Percentiles rank a stretch among this genome's conserved stretches.
These are phyloP conservation scores for Pichia sp. DNA, from an alignment of 1,139 yeast species.

Conservation along the genomic window DNA sequence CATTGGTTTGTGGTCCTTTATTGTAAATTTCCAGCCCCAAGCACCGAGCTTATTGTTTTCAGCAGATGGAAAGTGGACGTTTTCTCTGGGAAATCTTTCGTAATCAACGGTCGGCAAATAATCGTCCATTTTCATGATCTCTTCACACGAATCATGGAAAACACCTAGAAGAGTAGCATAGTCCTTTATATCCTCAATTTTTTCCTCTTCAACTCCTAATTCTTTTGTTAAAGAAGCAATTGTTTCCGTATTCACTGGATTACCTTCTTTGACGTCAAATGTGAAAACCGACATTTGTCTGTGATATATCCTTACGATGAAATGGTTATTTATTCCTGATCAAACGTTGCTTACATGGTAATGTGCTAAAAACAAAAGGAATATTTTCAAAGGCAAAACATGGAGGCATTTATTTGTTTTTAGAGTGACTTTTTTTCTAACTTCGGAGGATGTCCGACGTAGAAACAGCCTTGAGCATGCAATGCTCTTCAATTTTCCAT, in stretches of 20 bases:
- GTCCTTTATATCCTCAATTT: conserved; percentile 14
- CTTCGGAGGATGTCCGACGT: too few species aligned
- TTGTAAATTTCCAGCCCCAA: conserved; percentile 36
- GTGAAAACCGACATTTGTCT: background rate
- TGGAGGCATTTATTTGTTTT: too few species aligned
- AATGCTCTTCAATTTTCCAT: too few species aligned
- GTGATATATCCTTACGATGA: background rate
- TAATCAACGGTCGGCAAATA: conserved; percentile 22
- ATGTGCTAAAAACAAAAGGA: background rate
- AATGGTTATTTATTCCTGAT: too few species aligned
- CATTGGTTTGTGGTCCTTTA: conserved; percentile 26
- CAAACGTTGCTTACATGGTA: background rate
- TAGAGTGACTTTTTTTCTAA: too few species aligned
- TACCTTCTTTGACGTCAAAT: background rate
- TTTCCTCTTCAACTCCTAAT: background rate
- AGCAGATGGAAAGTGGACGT: conserved; percentile 26
- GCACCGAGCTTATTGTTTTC: conserved; percentile 32
- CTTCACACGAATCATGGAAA: conserved; percentile 27
- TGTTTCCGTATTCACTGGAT: background rate
- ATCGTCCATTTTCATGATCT: conserved; percentile 26
- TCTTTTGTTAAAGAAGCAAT: background rate
- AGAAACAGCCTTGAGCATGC: too few species aligned
- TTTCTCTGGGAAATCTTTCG: conserved; percentile 32
- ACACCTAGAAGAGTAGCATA: conserved; percentile 25
- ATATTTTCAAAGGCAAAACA: too few species aligned